A percentile compares a stretch with the other conserved stretches of the same genome.
Conservation (phyloP, 2,329 filamentous ascomycete species). For the Ophiostoma novo-ulmi region DNA sequence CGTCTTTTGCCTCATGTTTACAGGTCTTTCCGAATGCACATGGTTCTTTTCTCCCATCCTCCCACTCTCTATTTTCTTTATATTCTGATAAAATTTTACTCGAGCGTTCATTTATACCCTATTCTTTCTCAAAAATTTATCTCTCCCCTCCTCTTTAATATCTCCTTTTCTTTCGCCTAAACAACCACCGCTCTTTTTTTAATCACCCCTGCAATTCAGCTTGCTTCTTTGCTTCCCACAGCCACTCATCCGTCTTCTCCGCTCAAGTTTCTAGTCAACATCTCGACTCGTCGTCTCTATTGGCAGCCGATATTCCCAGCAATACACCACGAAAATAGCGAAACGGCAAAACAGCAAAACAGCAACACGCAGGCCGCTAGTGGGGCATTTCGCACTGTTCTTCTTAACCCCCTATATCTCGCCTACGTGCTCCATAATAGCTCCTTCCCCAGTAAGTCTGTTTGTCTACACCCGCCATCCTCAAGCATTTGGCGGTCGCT, state of each 20-base stretch:
- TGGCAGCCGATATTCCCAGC: too few species aligned
- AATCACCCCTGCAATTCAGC: neutral
- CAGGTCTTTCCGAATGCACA: too few species aligned
- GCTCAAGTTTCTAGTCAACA: neutral
- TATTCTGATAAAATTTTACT: neutral
- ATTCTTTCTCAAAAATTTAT: neutral
- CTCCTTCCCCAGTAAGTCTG: conserved; percentile 12
- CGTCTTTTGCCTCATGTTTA: neutral
- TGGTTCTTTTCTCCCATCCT: too few species aligned
- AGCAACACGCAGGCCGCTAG: neutral
- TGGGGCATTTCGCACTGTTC: conserved; percentile 10
- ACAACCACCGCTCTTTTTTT: neutral
- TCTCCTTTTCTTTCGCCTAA: neutral
- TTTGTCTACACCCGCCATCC: neutral
- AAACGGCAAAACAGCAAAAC: neutral
- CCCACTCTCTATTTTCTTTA: too few species aligned
- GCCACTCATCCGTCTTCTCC: neutral
- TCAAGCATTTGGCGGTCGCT: neutral
- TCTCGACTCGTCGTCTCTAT: too few species aligned
- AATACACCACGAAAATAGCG: neutral
- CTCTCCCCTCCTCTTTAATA: neutral
- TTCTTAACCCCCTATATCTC: conserved; percentile 7
- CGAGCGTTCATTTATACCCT: neutral
- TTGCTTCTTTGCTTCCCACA: neutral
- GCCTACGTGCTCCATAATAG: conserved; percentile 14